Evolutionary conservation across 805 yeast genomes (phyloP).

Genomic region (Candida jianshihensis): DNA sequence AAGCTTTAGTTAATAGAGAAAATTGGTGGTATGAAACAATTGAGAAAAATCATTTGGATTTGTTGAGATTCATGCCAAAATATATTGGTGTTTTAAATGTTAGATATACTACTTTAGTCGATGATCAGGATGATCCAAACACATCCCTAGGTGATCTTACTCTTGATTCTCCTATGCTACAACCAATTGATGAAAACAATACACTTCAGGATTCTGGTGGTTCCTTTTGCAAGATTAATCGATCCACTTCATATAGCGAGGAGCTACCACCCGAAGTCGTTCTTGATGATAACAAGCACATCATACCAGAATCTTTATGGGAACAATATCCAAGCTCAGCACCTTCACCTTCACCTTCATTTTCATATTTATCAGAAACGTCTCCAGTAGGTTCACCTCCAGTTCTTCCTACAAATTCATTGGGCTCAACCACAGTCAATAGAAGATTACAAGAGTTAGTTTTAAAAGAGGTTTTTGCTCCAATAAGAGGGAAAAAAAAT

Average conservation of each 20-base stretch:
- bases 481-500: constrained; percentile 17
- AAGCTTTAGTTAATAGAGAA: constrained; percentile 85
- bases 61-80: constrained; percentile 82
- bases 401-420: constrained; percentile 8
- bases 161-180: constrained; percentile 12
- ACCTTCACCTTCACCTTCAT: constrained; percentile 34
- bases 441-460: constrained; percentile 66
- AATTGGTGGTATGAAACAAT: constrained; percentile 88
- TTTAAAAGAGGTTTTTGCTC: constrained; percentile 65
- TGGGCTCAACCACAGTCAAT: constrained; percentile 65
- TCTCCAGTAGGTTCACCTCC: constrained; percentile 21
- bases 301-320: constrained; percentile 78
- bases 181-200: constrained; percentile 12
- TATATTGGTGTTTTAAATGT: constrained; percentile 94
- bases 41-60: constrained; percentile 68
- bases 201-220: constrained; percentile 2
- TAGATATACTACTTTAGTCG: constrained; percentile 44
- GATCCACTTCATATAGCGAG: constrained; percentile 19
- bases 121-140: constrained; percentile 13
- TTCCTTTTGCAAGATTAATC: constrained; percentile 10
- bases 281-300: constrained; percentile 85
- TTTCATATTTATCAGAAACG: constrained; percentile 28
- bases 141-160: constrained; percentile 11
- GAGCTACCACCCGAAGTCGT: constrained; percentile 71
- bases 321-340: constrained; percentile 45